These are phyloP conservation scores for Colletotrichum neosansevieriae DNA, from an alignment of 2,329 filamentous ascomycete genomes.

Conservation along the genomic window DNA sequence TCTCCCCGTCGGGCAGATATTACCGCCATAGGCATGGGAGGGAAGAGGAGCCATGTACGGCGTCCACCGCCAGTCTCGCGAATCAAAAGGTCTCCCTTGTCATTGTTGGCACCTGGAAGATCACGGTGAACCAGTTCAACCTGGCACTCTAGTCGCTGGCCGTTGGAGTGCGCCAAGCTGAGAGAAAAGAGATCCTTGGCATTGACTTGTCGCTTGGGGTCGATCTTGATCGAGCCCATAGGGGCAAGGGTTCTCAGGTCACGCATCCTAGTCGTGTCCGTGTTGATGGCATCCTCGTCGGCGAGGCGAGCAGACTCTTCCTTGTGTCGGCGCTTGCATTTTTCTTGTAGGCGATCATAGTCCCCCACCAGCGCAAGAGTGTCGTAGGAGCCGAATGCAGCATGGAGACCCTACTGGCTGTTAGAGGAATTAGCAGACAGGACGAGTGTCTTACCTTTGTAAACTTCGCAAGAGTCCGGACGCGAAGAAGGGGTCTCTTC, in stretches of 20 bases:
- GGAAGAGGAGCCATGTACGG: slow-evolving; percentile 86
- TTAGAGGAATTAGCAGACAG: slow-evolving; percentile 15
- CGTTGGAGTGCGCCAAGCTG: slow-evolving; percentile 87
- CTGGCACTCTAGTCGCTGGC: slow-evolving; percentile 89
- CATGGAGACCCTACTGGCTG: slow-evolving; percentile 63
- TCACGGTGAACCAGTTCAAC: slow-evolving; percentile 90
- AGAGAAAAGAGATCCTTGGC: slow-evolving; percentile 93
- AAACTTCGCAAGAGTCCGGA: slow-evolving; percentile 89
- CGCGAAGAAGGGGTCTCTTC: slow-evolving; percentile 86
- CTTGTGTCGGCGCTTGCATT: slow-evolving; percentile 74
- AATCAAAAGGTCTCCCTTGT: slow-evolving; percentile 87
- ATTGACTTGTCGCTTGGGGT: slow-evolving; percentile 83
- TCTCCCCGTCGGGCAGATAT: slow-evolving; percentile 87
- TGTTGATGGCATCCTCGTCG: slow-evolving; percentile 88
- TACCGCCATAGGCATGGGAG: slow-evolving; percentile 79
- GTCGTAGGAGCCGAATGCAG: slow-evolving; percentile 62
- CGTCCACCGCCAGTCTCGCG: slow-evolving; percentile 86
- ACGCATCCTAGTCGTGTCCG: slow-evolving; percentile 83
- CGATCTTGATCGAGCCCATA: slow-evolving; percentile 76
- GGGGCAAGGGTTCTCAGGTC: slow-evolving; percentile 83
- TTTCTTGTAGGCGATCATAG: slow-evolving; percentile 81
- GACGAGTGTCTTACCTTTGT: slow-evolving; percentile 69
- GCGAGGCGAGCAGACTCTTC: slow-evolving; percentile 78
- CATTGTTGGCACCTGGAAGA: slow-evolving; percentile 73
- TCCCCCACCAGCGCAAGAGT: slow-evolving; percentile 55